Evolutionary conservation across 192 early-diverging fungal species (phyloP), one percentile per base, ranked within the genome.

Genomic region (Paraglomus occultum): DNA sequence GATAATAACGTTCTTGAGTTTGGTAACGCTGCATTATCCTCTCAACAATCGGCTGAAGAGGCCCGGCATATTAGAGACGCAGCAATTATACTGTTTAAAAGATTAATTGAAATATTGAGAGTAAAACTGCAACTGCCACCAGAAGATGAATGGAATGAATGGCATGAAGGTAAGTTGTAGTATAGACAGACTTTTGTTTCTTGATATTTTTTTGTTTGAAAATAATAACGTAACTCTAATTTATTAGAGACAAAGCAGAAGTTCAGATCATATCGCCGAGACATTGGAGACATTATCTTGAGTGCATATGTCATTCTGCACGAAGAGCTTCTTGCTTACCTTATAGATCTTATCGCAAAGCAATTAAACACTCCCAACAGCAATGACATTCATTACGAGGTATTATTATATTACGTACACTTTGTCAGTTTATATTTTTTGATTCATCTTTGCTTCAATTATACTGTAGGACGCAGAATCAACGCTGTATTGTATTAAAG

Each of bases 271-370:
- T 90, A 86, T 67, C 83, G 89, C 31, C 84, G 89, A 40, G 89
- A 92, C 71, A 79, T 87, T n/a, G 88, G 86, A 8, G 91, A 92
- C 57, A 87, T 88, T 6, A 79, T 92, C 47, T 80, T 89, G 43
- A 87, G 83, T 65, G 75, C 83, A 6, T 92, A 91, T 72, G 86
- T 85, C 71, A 83, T 88, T 12, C 76, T 91, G 22, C 82, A 84
- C 39, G 73, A 77, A 20, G 78, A 83, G 38, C 83, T 90, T 76
- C 70, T 90, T 47, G 59, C 75, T 1, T 70, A 75, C 45, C 71
- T 88, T 2, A 70, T 79, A 43, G 78, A 79, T 17, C 64, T 74
- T 0, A 69, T 70, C 22, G 40, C 69, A 10, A 31, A 40, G 5
- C 78, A 76, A 46, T 51, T 76, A 44, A 70, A 73, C 20, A 62